Percentiles rank a stretch among this genome's conserved stretches.
These are phyloP conservation scores for Boeremia lycopersici DNA, from an alignment of 2,329 filamentous ascomycete genomes.

Conservation along the genomic window DNA sequence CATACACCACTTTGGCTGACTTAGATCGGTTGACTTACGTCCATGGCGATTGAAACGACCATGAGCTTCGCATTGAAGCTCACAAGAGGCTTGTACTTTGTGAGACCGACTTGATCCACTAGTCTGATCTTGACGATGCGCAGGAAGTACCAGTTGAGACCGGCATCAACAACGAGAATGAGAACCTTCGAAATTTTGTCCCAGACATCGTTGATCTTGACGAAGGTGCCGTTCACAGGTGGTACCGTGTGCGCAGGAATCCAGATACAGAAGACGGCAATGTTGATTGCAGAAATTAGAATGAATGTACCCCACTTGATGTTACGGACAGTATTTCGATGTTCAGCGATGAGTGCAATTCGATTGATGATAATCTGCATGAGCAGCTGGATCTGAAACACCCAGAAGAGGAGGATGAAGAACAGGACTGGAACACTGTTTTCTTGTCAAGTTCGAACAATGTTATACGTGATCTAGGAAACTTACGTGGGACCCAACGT, in stretches of 20 bases:
- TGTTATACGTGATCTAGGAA: too few relatives aligned
- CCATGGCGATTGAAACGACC: conserved; percentile 50
- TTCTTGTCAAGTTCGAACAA: not conserved
- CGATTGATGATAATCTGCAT: conserved; percentile 64
- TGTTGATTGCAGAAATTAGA: conserved; percentile 58
- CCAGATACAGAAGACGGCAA: conserved; percentile 61
- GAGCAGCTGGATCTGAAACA: conserved; percentile 54
- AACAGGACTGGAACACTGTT: conserved; percentile 39
- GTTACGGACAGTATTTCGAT: conserved; percentile 43
- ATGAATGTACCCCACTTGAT: conserved; percentile 57
- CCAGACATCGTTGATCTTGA: conserved; percentile 58
- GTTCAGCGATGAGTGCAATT: conserved; percentile 56
- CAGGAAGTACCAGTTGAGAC: conserved; percentile 62
- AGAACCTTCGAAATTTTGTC: conserved; percentile 60
- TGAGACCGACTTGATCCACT: conserved; percentile 46
- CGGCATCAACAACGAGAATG: conserved; percentile 58
- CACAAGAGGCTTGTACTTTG: conserved; percentile 50
- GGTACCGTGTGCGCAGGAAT: conserved; percentile 54
- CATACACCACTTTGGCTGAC: not conserved
- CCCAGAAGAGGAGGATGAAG: conserved; percentile 43
- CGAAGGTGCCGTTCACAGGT: conserved; percentile 46
- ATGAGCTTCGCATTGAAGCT: conserved; percentile 52
- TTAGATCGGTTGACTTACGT: conserved; percentile 31
- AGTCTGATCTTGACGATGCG: conserved; percentile 48
- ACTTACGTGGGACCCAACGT: conserved; percentile 39